Percentiles rank a stretch among this genome's conserved stretches.
phyloP scores from a whole-genome alignment of 805 yeast genomes.

The Pichia thaimueangensis region DNA sequence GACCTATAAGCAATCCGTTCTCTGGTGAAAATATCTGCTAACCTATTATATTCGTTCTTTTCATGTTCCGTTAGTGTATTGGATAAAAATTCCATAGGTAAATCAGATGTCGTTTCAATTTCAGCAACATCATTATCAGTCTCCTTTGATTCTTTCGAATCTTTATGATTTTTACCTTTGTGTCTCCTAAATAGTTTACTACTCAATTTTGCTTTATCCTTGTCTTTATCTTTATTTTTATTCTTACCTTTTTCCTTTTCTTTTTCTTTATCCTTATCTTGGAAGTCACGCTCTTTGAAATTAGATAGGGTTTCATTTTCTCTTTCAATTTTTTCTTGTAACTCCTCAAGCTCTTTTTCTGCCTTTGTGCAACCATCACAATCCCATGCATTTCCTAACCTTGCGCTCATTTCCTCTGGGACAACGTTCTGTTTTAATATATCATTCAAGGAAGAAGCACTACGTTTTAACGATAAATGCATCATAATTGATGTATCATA shows the following conservation, averaged over 20 bases:
- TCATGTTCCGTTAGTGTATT: constrained; percentile 18
- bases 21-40: constrained; percentile 16
- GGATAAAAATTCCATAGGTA: constrained; percentile 4
- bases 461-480: constrained; percentile 24
- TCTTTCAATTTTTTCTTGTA: constrained; percentile 8
- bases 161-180: background rate
- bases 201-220: constrained; percentile 1
- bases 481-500: constrained; percentile 35
- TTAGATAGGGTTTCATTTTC: constrained; percentile 11
- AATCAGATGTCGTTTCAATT: background rate
- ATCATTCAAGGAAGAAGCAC: constrained; percentile 41
- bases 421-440: constrained; percentile 56
- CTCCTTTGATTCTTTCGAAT: background rate
- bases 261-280: constrained; percentile 21
- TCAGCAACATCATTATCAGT: background rate
- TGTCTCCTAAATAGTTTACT: constrained; percentile 1
- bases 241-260: constrained; percentile 10
- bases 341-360: constrained; percentile 12
- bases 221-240: constrained; percentile 11
- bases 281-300: constrained; percentile 24
- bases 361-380: constrained; percentile 61
- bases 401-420: constrained; percentile 56
- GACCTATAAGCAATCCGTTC: constrained; percentile 27
- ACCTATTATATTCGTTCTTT: constrained; percentile 17
- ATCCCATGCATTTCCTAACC: constrained; percentile 73